A percentile compares a stretch with the other conserved stretches of the same genome.
Evolutionary conservation across 352 stramenopile species (phyloP).

Genomic region (Phytophthora colocasiae): DNA sequence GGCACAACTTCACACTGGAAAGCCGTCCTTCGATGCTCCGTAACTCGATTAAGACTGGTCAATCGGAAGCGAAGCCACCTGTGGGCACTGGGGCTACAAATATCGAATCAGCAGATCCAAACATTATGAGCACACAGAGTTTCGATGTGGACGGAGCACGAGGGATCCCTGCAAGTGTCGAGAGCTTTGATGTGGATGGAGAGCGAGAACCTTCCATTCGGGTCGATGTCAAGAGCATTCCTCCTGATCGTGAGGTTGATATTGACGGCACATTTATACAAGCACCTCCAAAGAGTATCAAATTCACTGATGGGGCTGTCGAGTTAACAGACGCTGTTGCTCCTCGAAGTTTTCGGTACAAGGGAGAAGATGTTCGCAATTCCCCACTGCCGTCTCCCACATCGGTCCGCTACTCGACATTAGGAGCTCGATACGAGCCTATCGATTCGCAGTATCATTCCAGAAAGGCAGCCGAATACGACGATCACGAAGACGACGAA

Average conservation of each 20-base stretch:
- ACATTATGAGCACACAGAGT: constrained; percentile 39
- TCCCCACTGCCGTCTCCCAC: constrained; percentile 50
- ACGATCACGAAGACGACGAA: constrained; percentile 49
- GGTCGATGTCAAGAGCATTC: constrained; percentile 61
- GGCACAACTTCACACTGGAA: constrained; percentile 80
- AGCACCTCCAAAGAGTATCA: constrained; percentile 75
- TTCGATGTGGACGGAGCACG: constrained; percentile 76
- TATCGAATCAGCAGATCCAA: constrained; percentile 7
- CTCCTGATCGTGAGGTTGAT: constrained; percentile 53
- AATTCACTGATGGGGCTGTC: constrained; percentile 63
- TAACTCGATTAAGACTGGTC: constrained; percentile 29
- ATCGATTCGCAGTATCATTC: constrained; percentile 77
- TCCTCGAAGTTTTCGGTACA: constrained; percentile 74
- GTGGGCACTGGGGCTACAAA: constrained; percentile 16
- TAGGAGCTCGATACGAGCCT: constrained; percentile 73
- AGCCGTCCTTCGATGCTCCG: constrained; percentile 38
- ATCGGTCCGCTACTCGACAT: constrained; percentile 55
- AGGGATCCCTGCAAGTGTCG: constrained; percentile 21
- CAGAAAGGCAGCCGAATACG: constrained; percentile 74
- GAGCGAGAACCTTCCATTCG: constrained; percentile 51
- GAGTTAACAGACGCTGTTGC: constrained; percentile 59
- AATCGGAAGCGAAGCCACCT: constrained; percentile 27
- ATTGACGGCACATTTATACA: constrained; percentile 37
- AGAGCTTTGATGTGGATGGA: constrained; percentile 69
- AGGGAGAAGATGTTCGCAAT: constrained; percentile 46